phyloP scores from a whole-genome alignment of 2,329 filamentous ascomycete genomes.

The Clathrospora elynae region DNA sequence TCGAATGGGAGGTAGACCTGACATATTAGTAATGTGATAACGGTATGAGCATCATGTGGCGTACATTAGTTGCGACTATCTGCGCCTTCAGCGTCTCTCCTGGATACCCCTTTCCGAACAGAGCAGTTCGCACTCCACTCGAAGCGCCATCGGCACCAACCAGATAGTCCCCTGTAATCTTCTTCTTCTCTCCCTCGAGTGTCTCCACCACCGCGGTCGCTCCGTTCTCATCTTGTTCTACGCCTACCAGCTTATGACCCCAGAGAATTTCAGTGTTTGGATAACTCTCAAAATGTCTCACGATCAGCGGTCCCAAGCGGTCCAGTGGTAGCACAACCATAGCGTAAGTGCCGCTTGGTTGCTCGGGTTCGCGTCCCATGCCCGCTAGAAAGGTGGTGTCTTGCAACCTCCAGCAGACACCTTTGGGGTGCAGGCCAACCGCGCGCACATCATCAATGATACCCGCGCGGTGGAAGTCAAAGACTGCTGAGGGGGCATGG shows the following conservation, averaged over 20 bases:
- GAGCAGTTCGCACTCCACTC: constrained; percentile 37
- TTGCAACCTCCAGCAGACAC: constrained; percentile 54
- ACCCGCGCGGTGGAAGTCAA: constrained; percentile 64
- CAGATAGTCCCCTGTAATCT: constrained; percentile 38
- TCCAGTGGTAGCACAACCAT: constrained; percentile 43
- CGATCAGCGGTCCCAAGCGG: constrained; percentile 35
- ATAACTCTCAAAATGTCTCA: constrained; percentile 36
- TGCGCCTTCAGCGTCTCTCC: constrained; percentile 65
- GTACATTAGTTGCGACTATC: constrained; percentile 67
- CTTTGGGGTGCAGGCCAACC: constrained; percentile 50
- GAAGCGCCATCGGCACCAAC: constrained; percentile 45
- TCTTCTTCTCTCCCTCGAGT: constrained; percentile 30
- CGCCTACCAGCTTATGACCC: constrained; percentile 38
- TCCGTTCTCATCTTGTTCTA: constrained; percentile 38
- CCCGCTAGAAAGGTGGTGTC: constrained; percentile 39
- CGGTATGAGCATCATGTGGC: constrained; percentile 13
- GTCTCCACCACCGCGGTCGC: constrained; percentile 39
- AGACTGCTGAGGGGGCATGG: constrained; percentile 64
- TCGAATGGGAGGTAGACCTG: constrained; percentile 67
- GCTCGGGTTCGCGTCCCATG: constrained; percentile 39
- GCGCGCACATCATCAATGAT: constrained; percentile 59
- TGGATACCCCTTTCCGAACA: constrained; percentile 54
- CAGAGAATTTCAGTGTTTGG: constrained; percentile 37
- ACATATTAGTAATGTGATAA: constrained; percentile 6
- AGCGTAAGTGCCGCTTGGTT: constrained; percentile 30